These are phyloP conservation scores for Epicoccum nigrum DNA, from an alignment of 2,329 filamentous ascomycete species.

Conservation along the genomic window DNA sequence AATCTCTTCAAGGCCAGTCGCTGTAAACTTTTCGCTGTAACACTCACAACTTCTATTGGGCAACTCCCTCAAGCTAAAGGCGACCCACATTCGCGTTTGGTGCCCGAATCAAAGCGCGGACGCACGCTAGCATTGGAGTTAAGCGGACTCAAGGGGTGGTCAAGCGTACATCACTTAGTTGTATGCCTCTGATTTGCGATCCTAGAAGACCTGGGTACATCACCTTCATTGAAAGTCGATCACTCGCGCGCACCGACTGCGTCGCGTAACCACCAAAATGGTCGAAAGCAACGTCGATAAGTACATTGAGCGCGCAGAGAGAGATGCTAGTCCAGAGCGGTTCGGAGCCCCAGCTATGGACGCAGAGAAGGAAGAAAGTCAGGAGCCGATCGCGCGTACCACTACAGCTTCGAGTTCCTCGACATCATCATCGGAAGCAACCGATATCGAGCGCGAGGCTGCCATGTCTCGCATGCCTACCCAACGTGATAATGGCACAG, in stretches of 20 bases:
- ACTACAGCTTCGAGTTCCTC: slow-evolving; percentile 58
- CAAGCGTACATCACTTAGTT: slow-evolving; percentile 2
- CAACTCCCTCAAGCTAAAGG: not conserved
- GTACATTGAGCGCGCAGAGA: slow-evolving; percentile 61
- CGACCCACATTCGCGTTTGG: slow-evolving; percentile 6
- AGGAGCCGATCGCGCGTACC: slow-evolving; percentile 62
- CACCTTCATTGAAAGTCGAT: not conserved
- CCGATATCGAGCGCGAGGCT: slow-evolving; percentile 47
- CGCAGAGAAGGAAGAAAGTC: slow-evolving; percentile 48
- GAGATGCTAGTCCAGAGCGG: slow-evolving; percentile 57
- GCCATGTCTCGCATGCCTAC: slow-evolving; percentile 68
- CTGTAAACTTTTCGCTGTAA: not conserved
- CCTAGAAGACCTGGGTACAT: no score
- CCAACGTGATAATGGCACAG: slow-evolving; percentile 58
- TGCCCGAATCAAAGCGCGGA: slow-evolving; percentile 11
- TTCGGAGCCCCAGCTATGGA: slow-evolving; percentile 48
- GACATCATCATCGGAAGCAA: slow-evolving; percentile 53
- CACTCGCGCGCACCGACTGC: not conserved
- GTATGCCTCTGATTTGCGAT: no score
- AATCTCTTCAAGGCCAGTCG: not conserved
- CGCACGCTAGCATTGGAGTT: slow-evolving; percentile 17
- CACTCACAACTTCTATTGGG: not conserved
- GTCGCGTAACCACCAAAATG: slow-evolving; percentile 38
- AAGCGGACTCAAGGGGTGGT: slow-evolving; percentile 5
- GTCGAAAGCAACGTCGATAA: slow-evolving; percentile 58